A percentile compares a stretch with the other conserved stretches of the same genome.
These are phyloP conservation scores for Cyberlindnera mississippiensis DNA, from an alignment of 805 yeast species.

Conservation along the genomic window DNA sequence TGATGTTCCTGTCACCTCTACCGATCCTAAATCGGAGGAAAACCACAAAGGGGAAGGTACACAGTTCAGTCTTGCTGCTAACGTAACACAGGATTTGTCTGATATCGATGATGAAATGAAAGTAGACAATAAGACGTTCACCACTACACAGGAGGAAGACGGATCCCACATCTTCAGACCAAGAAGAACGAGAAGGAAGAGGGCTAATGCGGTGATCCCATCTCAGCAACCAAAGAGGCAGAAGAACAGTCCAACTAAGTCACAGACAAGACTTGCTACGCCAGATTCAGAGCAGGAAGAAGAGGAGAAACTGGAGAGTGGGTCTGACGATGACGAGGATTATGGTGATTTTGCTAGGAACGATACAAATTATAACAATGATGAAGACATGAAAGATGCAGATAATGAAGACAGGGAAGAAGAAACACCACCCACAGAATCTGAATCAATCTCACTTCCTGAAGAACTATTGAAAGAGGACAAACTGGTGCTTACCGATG, in stretches of 20 bases:
- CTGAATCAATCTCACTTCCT: too few relatives aligned
- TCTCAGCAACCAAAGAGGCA: neutral
- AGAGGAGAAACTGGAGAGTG: too few relatives aligned
- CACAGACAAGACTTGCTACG: neutral
- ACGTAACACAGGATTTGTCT: slow-evolving; percentile 28
- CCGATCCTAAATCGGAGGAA: too few relatives aligned
- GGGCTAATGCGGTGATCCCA: neutral
- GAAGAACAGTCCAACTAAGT: neutral
- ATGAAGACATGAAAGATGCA: too few relatives aligned
- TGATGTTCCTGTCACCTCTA: neutral
- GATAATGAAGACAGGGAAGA: too few relatives aligned
- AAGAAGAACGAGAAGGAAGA: slow-evolving; percentile 6
- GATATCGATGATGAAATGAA: slow-evolving; percentile 28
- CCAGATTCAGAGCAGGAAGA: neutral
- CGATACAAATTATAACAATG: neutral
- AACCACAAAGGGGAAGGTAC: neutral
- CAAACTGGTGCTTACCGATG: slow-evolving; percentile 19
- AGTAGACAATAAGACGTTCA: slow-evolving; percentile 13
- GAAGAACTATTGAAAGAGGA: slow-evolving; percentile 5
- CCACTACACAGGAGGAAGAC: slow-evolving; percentile 6
- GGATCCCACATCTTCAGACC: slow-evolving; percentile 1
- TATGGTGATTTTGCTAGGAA: neutral
- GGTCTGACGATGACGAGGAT: neutral
- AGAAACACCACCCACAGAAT: too few relatives aligned
- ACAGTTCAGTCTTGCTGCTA: slow-evolving; percentile 10